Conservation (phyloP, 2,329 filamentous ascomycete genomes). For the Clarireedia sp. region DNA sequence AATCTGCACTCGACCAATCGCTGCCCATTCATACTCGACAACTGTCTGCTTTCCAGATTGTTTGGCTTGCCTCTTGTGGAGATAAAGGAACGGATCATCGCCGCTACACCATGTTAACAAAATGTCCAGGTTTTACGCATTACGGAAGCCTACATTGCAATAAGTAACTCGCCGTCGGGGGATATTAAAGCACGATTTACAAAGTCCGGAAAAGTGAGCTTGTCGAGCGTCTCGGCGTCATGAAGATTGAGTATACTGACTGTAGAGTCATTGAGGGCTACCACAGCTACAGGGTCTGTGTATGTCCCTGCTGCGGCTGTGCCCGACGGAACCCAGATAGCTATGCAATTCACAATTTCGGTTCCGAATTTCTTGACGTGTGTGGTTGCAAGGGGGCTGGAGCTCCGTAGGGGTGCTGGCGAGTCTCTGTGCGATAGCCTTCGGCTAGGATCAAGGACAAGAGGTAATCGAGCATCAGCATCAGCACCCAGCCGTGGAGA, state of each 20-base stretch:
- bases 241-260: slow-evolving; percentile 75
- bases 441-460: slow-evolving; percentile 36
- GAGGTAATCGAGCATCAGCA: slow-evolving; percentile 49
- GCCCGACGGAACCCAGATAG: slow-evolving; percentile 47
- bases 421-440: slow-evolving; percentile 14
- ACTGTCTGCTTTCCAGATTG: slow-evolving; percentile 16
- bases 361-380: slow-evolving; percentile 46
- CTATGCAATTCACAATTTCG: slow-evolving; percentile 60
- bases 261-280: slow-evolving; percentile 88
- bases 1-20: slow-evolving; percentile 45
- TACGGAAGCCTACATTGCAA: slow-evolving; percentile 57
- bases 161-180: slow-evolving; percentile 71
- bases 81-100: slow-evolving; percentile 78
- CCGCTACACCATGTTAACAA: background rate
- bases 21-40: slow-evolving; percentile 41
- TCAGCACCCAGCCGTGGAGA: slow-evolving; percentile 30
- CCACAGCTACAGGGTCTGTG: slow-evolving; percentile 51
- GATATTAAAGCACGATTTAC: slow-evolving; percentile 96
- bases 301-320: slow-evolving; percentile 35
- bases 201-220: slow-evolving; percentile 68
- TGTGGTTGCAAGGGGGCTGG: slow-evolving; percentile 13
- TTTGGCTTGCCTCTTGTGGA: slow-evolving; percentile 52
- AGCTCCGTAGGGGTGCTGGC: slow-evolving; percentile 10
- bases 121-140: background rate
- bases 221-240: slow-evolving; percentile 58